Evolutionary conservation across 352 stramenopile genomes (phyloP).

Genomic region (Globisporangium spiculum): DNA sequence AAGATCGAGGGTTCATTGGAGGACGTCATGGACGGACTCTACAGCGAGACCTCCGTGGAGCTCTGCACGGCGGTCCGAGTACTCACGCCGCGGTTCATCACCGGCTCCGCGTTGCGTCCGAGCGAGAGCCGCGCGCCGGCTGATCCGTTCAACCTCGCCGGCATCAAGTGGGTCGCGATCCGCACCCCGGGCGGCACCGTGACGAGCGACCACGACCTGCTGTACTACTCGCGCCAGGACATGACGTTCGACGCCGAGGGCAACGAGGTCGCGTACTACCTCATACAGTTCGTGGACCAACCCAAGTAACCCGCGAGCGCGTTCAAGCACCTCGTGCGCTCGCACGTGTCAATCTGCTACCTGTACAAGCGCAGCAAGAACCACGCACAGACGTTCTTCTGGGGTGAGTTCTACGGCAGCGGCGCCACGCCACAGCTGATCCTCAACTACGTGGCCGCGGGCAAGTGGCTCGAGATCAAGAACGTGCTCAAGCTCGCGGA

Average conservation of each 20-base stretch:
- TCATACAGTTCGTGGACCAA: conserved; percentile 36
- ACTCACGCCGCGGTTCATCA: conserved; percentile 28
- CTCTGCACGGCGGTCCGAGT: conserved; percentile 37
- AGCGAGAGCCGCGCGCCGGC: conserved; percentile 25
- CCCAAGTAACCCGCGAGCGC: conserved; percentile 35
- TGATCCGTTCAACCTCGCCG: conserved; percentile 32
- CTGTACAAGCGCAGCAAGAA: conserved; percentile 31
- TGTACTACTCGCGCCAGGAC: conserved; percentile 24
- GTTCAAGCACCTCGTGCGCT: conserved; percentile 26
- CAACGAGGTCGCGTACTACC: conserved; percentile 35
- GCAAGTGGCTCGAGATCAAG: conserved; percentile 31
- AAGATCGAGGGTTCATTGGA: conserved; percentile 36
- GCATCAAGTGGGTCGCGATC: conserved; percentile 37
- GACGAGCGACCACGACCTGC: conserved; percentile 26
- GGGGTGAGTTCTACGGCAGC: conserved; percentile 28
- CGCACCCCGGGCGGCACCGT: conserved; percentile 26
- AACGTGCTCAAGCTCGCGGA: conserved; percentile 25
- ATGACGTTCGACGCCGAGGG: conserved; percentile 23
- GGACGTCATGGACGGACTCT: conserved; percentile 41
- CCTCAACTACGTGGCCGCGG: conserved; percentile 29
- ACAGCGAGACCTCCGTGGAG: conserved; percentile 33
- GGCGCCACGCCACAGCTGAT: conserved; percentile 5
- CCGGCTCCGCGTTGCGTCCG: conserved; percentile 34
- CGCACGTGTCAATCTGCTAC: conserved; percentile 31
- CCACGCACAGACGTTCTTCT: conserved; percentile 31